Evolutionary conservation across 2,329 filamentous ascomycete genomes (phyloP).

Genomic region (Niveomyces coronatus): DNA sequence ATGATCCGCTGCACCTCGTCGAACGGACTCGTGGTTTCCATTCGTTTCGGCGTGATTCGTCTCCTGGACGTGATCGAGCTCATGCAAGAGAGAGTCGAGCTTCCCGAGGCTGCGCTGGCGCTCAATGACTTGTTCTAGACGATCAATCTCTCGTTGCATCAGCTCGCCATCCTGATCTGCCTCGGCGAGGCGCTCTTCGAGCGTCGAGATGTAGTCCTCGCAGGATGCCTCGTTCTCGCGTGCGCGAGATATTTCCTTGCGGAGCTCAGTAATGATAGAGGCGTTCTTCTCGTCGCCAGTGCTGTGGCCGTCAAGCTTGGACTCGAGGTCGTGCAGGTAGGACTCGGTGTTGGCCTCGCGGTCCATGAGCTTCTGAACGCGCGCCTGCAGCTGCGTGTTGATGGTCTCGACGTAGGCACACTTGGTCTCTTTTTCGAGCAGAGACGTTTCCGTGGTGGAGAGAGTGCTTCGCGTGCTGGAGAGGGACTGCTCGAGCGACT

Average conservation of each 20-base stretch:
- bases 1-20: constrained; percentile 35
- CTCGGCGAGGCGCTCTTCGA: constrained; percentile 91
- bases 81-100: constrained; percentile 82
- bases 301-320: constrained; percentile 80
- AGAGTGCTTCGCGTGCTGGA: constrained; percentile 79
- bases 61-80: constrained; percentile 71
- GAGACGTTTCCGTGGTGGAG: constrained; percentile 70
- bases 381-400: constrained; percentile 77
- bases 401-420: constrained; percentile 89
- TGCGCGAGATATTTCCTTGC: constrained; percentile 80
- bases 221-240: constrained; percentile 83
- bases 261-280: constrained; percentile 72
- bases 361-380: constrained; percentile 87
- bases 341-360: constrained; percentile 85
- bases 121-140: constrained; percentile 89
- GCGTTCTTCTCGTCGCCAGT: constrained; percentile 90
- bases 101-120: constrained; percentile 91
- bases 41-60: constrained; percentile 29
- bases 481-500: constrained; percentile 81
- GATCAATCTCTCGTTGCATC: constrained; percentile 93
- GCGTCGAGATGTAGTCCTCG: constrained; percentile 93
- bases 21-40: constrained; percentile 28
- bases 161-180: constrained; percentile 91
- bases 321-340: constrained; percentile 85
- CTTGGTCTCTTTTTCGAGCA: constrained; percentile 89